Evolutionary conservation across 768 basidiomycete genomes (phyloP).

Genomic region (Rhizopogon salebrosus): DNA sequence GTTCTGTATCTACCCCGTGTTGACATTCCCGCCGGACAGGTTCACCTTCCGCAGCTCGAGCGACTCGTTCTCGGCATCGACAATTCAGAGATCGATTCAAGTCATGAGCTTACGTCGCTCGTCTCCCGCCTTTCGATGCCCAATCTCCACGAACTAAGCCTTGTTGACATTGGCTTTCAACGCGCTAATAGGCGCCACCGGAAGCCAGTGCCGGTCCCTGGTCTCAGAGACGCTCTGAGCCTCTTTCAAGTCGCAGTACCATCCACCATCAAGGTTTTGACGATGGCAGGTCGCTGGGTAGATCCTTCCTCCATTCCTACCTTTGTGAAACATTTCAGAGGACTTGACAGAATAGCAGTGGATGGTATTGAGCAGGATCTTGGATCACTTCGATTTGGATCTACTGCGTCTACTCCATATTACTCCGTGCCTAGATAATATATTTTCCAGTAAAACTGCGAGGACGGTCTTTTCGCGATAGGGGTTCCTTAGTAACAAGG

Average conservation of each 20-base stretch:
- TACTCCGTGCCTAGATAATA: no score
- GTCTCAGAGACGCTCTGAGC: background rate
- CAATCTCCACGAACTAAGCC: constrained; percentile 39
- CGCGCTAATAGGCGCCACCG: background rate
- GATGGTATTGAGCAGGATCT: background rate
- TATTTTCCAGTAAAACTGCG: no score
- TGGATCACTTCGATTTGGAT: no score
- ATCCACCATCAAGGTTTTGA: constrained; percentile 6
- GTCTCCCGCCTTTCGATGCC: constrained; percentile 47
- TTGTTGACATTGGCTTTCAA: constrained; percentile 35
- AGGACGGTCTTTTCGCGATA: no score
- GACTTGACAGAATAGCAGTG: background rate
- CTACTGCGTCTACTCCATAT: no score
- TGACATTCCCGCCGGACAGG: constrained; percentile 21
- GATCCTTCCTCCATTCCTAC: constrained; percentile 9
- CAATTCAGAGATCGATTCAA: constrained; percentile 56
- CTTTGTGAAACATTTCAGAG: constrained; percentile 9
- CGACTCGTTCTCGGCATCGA: constrained; percentile 47
- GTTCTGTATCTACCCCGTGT: constrained; percentile 19
- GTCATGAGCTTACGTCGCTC: constrained; percentile 52
- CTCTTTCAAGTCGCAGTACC: background rate
- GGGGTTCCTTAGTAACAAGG: no score
- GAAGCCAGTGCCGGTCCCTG: background rate
- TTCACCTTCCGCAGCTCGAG: constrained; percentile 38
- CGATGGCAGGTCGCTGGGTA: constrained; percentile 24